These are phyloP conservation scores for Stagonosporopsis tanaceti DNA, from an alignment of 2,329 filamentous ascomycete species.

Conservation along the genomic window DNA sequence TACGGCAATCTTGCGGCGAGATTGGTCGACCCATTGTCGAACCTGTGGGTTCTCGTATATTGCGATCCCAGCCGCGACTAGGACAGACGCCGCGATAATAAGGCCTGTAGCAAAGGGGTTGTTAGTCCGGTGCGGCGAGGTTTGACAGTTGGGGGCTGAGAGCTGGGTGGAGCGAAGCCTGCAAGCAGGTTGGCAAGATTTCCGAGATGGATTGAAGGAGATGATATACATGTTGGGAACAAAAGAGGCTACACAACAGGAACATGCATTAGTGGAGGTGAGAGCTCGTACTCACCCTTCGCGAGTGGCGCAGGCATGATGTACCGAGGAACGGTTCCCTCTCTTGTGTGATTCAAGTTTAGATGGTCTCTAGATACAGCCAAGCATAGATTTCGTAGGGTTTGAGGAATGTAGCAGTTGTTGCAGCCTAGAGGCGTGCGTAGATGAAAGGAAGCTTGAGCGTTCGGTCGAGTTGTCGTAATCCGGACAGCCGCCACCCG, in stretches of 20 bases:
- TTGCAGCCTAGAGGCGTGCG: conserved; percentile 20
- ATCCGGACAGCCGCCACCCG: conserved; percentile 24
- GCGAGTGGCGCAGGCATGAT: conserved; percentile 52
- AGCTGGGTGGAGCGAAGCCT: conserved; percentile 31
- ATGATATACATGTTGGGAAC: conserved; percentile 6
- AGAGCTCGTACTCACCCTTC: conserved; percentile 46
- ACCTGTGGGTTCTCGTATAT: conserved; percentile 71
- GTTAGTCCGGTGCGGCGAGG: conserved; percentile 36
- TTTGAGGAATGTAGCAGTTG: not conserved
- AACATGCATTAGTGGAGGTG: conserved; percentile 27
- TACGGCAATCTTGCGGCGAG: conserved; percentile 67
- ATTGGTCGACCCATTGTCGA: conserved; percentile 68
- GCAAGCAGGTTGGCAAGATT: conserved; percentile 43
- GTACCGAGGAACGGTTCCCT: conserved; percentile 2
- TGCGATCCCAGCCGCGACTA: conserved; percentile 69
- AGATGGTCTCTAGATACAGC: not conserved
- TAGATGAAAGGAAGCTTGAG: conserved; percentile 3
- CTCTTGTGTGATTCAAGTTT: not conserved
- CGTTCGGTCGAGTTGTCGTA: conserved; percentile 14
- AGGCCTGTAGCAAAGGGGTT: conserved; percentile 58
- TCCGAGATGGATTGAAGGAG: not conserved
- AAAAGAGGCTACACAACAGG: conserved; percentile 33
- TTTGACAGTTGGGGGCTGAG: conserved; percentile 12
- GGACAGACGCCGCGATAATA: conserved; percentile 67
- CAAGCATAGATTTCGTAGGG: not conserved